phyloP scores from a whole-genome alignment of 345 rosid species.

The Carallia brachiata region DNA sequence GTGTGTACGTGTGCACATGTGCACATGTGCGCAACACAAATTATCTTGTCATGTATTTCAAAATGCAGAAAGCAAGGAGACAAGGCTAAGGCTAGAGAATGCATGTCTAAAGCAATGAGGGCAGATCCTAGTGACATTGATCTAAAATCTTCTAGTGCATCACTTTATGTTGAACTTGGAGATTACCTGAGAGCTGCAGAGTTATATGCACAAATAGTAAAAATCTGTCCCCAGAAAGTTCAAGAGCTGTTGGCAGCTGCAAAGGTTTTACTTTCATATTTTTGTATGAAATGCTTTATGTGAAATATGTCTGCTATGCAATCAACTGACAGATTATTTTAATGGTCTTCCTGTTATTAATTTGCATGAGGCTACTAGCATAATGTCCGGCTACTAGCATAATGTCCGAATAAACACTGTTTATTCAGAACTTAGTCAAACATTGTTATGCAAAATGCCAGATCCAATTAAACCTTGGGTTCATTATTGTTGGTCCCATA shows the following conservation, averaged over 20 bases:
- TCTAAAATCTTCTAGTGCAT: conserved; percentile 57
- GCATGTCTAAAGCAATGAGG: conserved; percentile 72
- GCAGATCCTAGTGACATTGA: conserved; percentile 72
- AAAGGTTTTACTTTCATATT: conserved; percentile 43
- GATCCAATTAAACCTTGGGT: too few species aligned
- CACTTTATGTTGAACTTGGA: conserved; percentile 59
- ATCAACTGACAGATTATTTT: neutral
- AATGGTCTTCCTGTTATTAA: neutral
- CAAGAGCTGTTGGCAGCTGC: conserved; percentile 60
- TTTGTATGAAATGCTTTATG: conserved; percentile 1
- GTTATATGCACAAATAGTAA: conserved; percentile 62
- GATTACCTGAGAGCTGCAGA: conserved; percentile 77
- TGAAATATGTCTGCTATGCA: neutral
- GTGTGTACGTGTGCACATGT: too few species aligned
- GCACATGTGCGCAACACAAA: too few species aligned
- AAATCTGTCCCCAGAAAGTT: conserved; percentile 49
- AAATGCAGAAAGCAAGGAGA: conserved; percentile 62
- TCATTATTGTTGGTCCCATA: too few species aligned
- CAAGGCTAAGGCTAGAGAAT: conserved; percentile 48
- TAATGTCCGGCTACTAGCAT: too few species aligned
- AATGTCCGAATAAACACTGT: too few species aligned
- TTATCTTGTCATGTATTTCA: too few species aligned
- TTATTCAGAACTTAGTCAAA: too few species aligned
- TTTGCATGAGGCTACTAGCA: too few species aligned
- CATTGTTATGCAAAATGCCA: too few species aligned